Conservation (phyloP, 805 yeast genomes). For the Schwanniomyces vanrijiae region DNA sequence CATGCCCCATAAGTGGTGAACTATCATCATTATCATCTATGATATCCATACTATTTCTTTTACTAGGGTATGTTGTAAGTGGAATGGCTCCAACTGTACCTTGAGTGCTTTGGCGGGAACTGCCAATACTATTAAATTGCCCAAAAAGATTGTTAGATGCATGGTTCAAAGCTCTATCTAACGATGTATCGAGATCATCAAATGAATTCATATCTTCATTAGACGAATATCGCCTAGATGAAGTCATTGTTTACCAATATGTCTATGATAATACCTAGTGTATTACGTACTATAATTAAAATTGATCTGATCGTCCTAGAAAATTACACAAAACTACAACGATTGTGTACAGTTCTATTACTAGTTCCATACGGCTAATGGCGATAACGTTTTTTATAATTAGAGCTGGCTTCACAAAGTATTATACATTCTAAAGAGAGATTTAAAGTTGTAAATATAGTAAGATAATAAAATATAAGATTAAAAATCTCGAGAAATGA, state of each 20-base stretch:
- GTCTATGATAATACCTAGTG: not conserved
- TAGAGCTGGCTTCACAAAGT: no score
- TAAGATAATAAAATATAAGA: not conserved
- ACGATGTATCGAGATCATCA: constrained; percentile 64
- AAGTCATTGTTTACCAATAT: not conserved
- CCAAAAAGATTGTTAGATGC: constrained; percentile 42
- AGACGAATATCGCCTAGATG: constrained; percentile 8
- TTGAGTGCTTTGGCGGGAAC: constrained; percentile 27
- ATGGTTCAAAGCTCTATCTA: constrained; percentile 63
- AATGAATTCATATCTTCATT: constrained; percentile 32
- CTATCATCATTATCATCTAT: constrained; percentile 20
- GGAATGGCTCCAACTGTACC: constrained; percentile 28
- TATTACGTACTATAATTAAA: not conserved
- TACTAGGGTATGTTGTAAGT: constrained; percentile 17
- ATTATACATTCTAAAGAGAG: not conserved
- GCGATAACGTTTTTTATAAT: not conserved
- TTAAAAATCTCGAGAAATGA: not conserved
- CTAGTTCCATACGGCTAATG: not conserved
- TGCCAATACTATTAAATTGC: constrained; percentile 22
- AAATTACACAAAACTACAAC: not conserved
- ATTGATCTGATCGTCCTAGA: not conserved
- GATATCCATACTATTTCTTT: constrained; percentile 24
- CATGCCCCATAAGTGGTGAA: constrained; percentile 28
- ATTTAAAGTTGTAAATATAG: not conserved
- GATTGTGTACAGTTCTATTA: not conserved